Evolutionary conservation across 768 basidiomycete genomes (phyloP), one percentile per base, ranked within the genome.

Genomic region (Hericium erinaceus): DNA sequence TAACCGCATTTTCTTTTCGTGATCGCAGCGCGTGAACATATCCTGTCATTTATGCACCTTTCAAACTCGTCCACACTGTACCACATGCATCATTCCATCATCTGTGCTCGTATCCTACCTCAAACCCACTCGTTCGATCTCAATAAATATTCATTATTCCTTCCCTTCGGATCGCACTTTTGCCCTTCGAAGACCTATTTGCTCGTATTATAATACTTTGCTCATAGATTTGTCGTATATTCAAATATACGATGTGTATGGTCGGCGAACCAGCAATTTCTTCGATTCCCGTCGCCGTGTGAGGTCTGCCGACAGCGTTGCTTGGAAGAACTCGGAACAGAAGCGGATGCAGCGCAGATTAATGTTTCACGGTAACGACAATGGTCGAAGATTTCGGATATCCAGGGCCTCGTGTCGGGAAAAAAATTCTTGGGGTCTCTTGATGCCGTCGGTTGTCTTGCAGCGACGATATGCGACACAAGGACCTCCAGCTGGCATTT

Each of bases 51-150:
- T 55, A 28, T 38, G 52, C 52, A 40, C n/a, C n/a, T 39, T 33
- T 53, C 26, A 2, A 53, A 22, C 26, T 18, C 52, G 52, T 28
- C 33, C 54, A 41, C 61, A 63, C 55, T 63, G 61, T 63, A 63
- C 57, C 48, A 63, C 62, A 61, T 52, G 52, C 60, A 61, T 63
- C 46, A 62, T 52, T 52, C 44, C 54, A 26, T 55, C 54, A 55
- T 55, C 18, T 55, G 52, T 54, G 52, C 39, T 39, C 41, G 54
- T 55, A 46, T 13, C 41, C 28, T 39, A 22, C 8, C 54, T 41
- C 39, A 48, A 41, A 15, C 12, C 52, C 52, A 53, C 39, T 38
- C 33, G 37, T 53, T 39, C 37, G 26, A 39, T 20, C 52, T 46
- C 44, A 46, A 46, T 20, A 46, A 18, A 33, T 33, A 33, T 46